Base-by-base conservation (phyloP, 2,329 filamentous ascomycete species). In the Huntiella moniliformis region DNA sequence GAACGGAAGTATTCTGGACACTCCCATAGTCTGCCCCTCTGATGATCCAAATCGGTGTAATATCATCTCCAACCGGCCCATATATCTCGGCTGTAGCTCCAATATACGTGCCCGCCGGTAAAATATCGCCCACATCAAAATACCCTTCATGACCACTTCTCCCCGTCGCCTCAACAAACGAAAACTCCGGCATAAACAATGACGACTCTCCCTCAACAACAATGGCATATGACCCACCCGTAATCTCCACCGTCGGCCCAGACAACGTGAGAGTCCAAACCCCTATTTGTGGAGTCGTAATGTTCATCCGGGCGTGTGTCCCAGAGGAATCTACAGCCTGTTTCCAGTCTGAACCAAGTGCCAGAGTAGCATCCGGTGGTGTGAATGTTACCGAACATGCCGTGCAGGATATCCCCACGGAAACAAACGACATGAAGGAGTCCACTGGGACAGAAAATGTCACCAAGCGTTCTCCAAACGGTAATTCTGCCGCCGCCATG, bases 121-220 rank as follows among this genome's bases (percentile, higher is more conserved):
- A 34, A 2, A 31, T 15, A 8, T 34, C 31, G 10, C 48, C 47
- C 18, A 52, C 38, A 15, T 37, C 42, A 39, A 52, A 52, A 45
- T 50, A 52, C 3, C 51, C 51, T 10, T 50, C 45, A 15, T 52
- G 50, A 5, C 45, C 50, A 10, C 31, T 13, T 10, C 48, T 33
- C n/a, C 51, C 51, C 10, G 41, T 44, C 6, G 38, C 46, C 18
- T 51, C 43, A 36, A 50, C 50, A 44, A 52, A 44, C 3, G 41
- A 41, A 48, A 51, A 48, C 16, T 39, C 45, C 2, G 44, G 45
- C 12, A 52, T 46, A 12, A 48, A 37, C 12, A 52, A 17, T 2
- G 45, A 35, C 1, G 50, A 46, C 16, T 48, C 39, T 12, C 45
- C 47, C 35, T 47, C 45, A 17, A 44, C 46, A 33, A 42, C 45